phyloP scores from a whole-genome alignment of 2,329 filamentous ascomycete genomes.

The Phyllachora maydis region DNA sequence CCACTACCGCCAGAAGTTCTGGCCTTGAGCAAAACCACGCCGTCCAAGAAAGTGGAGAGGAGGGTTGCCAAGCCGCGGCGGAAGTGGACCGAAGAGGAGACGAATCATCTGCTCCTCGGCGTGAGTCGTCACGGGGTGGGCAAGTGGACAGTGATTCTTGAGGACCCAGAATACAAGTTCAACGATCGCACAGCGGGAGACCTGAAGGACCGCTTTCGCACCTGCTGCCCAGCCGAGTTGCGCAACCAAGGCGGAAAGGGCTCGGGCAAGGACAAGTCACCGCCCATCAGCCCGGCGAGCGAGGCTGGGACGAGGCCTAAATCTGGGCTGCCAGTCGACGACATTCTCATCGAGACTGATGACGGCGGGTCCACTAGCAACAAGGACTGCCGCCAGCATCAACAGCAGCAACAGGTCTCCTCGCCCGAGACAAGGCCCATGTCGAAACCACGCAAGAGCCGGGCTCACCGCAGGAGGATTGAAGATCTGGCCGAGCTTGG shows the following conservation, averaged over 20 bases:
- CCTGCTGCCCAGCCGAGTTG: slow-evolving; percentile 42
- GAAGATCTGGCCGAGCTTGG: slow-evolving; percentile 27
- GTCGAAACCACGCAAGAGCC: slow-evolving; percentile 13
- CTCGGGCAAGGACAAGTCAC: slow-evolving; percentile 2
- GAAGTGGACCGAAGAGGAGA: slow-evolving; percentile 47
- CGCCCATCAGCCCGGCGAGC: too few species aligned
- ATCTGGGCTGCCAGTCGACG: slow-evolving; percentile 29
- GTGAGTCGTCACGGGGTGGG: slow-evolving; percentile 42
- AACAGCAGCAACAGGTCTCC: too few species aligned
- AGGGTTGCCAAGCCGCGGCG: slow-evolving; percentile 34
- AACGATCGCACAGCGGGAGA: slow-evolving; percentile 40
- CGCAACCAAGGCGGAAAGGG: slow-evolving; percentile 16
- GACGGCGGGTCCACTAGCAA: slow-evolving; percentile 12
- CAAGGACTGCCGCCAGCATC: slow-evolving; percentile 2
- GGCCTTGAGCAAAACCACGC: slow-evolving; percentile 1
- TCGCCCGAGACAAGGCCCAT: slow-evolving; percentile 3
- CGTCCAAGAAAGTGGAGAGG: slow-evolving; percentile 22
- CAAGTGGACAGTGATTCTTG: slow-evolving; percentile 43
- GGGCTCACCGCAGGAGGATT: slow-evolving; percentile 20
- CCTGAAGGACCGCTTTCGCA: slow-evolving; percentile 44
- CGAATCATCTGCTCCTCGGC: slow-evolving; percentile 37
- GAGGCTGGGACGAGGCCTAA: slow-evolving; percentile 17
- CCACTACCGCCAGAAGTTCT: slow-evolving; percentile 3
- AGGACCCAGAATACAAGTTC: slow-evolving; percentile 38
- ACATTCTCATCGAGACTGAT: slow-evolving; percentile 29